Evolutionary conservation across 371 early-diverging fungal species (phyloP), one percentile per base, ranked within the genome.

Genomic region (Mortierella sp.): DNA sequence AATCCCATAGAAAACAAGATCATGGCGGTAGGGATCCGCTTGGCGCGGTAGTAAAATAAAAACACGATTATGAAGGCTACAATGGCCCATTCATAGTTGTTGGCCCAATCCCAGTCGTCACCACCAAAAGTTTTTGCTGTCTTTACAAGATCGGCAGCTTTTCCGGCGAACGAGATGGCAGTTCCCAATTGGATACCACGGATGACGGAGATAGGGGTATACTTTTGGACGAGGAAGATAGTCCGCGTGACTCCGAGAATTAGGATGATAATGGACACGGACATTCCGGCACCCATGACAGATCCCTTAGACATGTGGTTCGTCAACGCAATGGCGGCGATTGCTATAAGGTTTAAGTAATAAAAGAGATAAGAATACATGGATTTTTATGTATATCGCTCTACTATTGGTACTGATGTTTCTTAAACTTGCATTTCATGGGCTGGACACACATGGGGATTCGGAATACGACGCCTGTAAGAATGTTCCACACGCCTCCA

Each of bases 151-250:
- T 82, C 86, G 12, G 89, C 86, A 6, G 94, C 96, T 73, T 93
- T 93, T 68, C 86, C 88, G 56, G 91, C 89, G 32, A 97, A 86
- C 17, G 89, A 87, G 47, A 95, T 78, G 37, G 94, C 94, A 5
- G 97, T 92, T 35, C 96, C 97, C 57, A 97, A 83, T 83, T 97
- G 97, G 70, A 97, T 91, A 68, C 96, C 97, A 70, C 93, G 93
- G 68, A 96, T 87, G 9, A 97, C 86, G 1, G 94, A 79, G 19
- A 90, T 83, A 10, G 97, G 96, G 17, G 94, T 93, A 75, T 89
- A 89, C 47, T 85, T 85, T 47, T 90, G 86, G 28, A 95, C 88
- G n/a, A 92, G 68, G 68, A 87, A 84, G 60, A 96, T 91, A 0
- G 92, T 91, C 9, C 92, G 87, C 23, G 95, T 94, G 12, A 89